Evolutionary conservation across 2,329 filamentous ascomycete genomes (phyloP), one percentile per base, ranked within the genome.

Genomic region (Pezicula radicicola): DNA sequence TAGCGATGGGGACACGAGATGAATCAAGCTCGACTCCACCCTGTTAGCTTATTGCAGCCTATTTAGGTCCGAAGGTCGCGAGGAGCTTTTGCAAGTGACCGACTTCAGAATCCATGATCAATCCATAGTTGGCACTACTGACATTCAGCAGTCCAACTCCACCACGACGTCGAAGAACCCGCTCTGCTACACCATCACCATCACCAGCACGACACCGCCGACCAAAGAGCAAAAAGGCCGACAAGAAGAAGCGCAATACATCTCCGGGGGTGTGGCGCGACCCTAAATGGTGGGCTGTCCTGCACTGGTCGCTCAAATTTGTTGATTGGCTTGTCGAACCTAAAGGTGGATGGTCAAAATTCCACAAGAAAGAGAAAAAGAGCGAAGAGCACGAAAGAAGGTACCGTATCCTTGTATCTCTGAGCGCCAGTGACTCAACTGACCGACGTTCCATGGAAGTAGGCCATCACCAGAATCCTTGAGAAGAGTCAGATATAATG

Each of bases 331-430:
- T 52, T 5, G 40, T 51, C 9, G 54, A 60, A 25, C 58, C 54
- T 2, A 44, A 54, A 10, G 55, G 54, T 6, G 58, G 55, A 19
- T 58, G 58, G 55, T 45, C 52, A 2, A 49, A 60, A 37, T 58
- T 50, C 33, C 49, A 45, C 12, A 25, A 41, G 13, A 44, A 48
- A 7, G 50, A 53, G 5, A 49, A 52, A 21, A 36, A 41, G 3
- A 55, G 51, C 12, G 28, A 28, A 30, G 42, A 27, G 19, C 10
- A 27, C 27, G 12, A 16, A n/a, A 18, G 21, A 19, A 45, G 42
- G 27, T 27, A 45, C 4, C 28, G n/a, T 12, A 4, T 28, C 3
- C 13, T 16, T 13, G 15, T n/a, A 16, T 5, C 21, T 16, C 10
- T 16, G 18, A 5, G 8, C 9, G 6, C 19, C 21, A 16, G 12